Evolutionary conservation across 306 rosid genomes (phyloP), one percentile per base, ranked within the genome.

Genomic region (Acacia crassicarpa): DNA sequence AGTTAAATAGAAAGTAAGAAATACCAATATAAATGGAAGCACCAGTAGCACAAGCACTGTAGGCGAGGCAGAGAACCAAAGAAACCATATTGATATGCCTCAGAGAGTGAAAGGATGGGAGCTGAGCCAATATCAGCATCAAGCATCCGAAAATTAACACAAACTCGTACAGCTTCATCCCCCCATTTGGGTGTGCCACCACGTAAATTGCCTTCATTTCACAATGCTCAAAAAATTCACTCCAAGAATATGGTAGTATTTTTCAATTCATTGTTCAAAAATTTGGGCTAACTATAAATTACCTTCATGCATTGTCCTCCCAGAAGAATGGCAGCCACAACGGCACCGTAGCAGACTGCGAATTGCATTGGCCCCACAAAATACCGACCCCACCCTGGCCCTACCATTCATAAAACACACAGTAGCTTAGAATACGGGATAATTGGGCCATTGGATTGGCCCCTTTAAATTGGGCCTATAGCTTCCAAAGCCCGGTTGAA

Each of bases 231-330:
- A 17, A 27, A 41, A 10, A 67, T 1, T 48, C 68, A 62, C 67
- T 56, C 9, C 35, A 61, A 23, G 2, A 63, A 32, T 27, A 27
- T 27, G 27, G 27, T 38, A 38, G 41, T 14, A 58, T n/a, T 16
- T 30, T 63, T 13, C 69, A 30, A 13, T 63, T 14, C 38, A 62
- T 62, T 62, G 30, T 53, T 15, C 22, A 5, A 15, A 1, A 17
- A 17, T 51, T 15, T 4, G 58, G 16, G 19, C 22, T 1, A 17
- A 51, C 58, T 51, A 17, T 0, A 0, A 51, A 51, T 51, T 41
- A 91, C 95, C 97, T 92, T 91, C 92, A 92, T 88, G 88, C 95
- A 91, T 81, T 92, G 95, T 72, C 95, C 97, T 67, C 97, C 95
- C 1, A 91, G 75, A 48, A 92, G 93, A 23, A 74, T 88, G 76